These are phyloP conservation scores for Aspergillus amoenus DNA, from an alignment of 2,329 filamentous ascomycete genomes.

Conservation along the genomic window DNA sequence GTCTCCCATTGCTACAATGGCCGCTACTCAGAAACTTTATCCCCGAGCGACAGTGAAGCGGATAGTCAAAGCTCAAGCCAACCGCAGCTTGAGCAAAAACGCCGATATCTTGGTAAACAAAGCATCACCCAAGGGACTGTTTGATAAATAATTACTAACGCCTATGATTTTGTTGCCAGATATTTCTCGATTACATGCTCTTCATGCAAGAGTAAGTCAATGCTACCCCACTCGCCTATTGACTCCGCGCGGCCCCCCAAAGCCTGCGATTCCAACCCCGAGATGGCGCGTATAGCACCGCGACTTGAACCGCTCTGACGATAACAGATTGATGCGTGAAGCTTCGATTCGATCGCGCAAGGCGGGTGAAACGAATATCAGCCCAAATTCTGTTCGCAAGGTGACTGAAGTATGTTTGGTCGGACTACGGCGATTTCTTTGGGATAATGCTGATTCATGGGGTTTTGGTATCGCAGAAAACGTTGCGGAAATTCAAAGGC, in stretches of 20 bases:
- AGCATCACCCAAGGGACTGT: neutral
- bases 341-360: slow-evolving; percentile 74
- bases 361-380: slow-evolving; percentile 69
- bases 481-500: slow-evolving; percentile 67
- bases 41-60: slow-evolving; percentile 83
- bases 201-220: slow-evolving; percentile 67
- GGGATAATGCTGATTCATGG: slow-evolving; percentile 8
- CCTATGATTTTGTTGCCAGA: slow-evolving; percentile 48
- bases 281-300: neutral
- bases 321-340: slow-evolving; percentile 70
- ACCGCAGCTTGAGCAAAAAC: slow-evolving; percentile 77
- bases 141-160: neutral
- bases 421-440: neutral
- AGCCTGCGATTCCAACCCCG: neutral
- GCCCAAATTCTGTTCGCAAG: slow-evolving; percentile 73
- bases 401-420: slow-evolving; percentile 65
- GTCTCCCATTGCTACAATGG: slow-evolving; percentile 48
- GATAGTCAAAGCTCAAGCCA: slow-evolving; percentile 85
- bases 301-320: neutral
- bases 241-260: neutral
- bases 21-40: slow-evolving; percentile 71
- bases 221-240: neutral
- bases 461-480: slow-evolving; percentile 50
- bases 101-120: slow-evolving; percentile 73
- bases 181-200: slow-evolving; percentile 79